These are phyloP conservation scores for Lactifluus volemus DNA, from an alignment of 768 basidiomycete genomes.

Conservation along the genomic window DNA sequence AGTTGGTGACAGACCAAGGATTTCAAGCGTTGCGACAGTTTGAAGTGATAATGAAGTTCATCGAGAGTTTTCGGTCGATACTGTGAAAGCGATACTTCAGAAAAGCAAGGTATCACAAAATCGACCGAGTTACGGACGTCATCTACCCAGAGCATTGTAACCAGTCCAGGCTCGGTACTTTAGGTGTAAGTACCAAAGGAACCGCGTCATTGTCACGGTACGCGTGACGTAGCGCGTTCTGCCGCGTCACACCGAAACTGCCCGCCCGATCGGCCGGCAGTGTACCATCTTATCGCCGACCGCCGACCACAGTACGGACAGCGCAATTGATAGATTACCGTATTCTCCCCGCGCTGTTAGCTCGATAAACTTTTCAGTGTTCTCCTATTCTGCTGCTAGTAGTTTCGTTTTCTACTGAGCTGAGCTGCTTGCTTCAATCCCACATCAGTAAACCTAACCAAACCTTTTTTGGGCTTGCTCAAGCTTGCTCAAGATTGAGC, in stretches of 20 bases:
- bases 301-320: too few relatives aligned
- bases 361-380: too few relatives aligned
- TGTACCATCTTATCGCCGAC: not conserved
- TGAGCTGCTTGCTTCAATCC: too few relatives aligned
- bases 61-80: slow-evolving; percentile 80
- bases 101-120: not conserved
- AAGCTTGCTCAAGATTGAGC: too few relatives aligned
- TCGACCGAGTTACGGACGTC: slow-evolving; percentile 28
- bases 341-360: too few relatives aligned
- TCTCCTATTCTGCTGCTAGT: too few relatives aligned
- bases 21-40: slow-evolving; percentile 68
- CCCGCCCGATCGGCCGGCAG: slow-evolving; percentile 16
- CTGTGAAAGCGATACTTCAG: slow-evolving; percentile 31
- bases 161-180: not conserved
- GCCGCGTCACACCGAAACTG: slow-evolving; percentile 12
- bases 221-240: slow-evolving; percentile 20
- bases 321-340: too few relatives aligned
- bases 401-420: too few relatives aligned
- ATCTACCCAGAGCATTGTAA: slow-evolving; percentile 41
- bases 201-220: slow-evolving; percentile 5
- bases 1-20: slow-evolving; percentile 50
- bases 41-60: slow-evolving; percentile 80
- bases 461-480: too few relatives aligned
- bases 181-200: not conserved
- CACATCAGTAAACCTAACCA: too few relatives aligned